Base-by-base conservation (phyloP, 805 yeast genomes). In the Wickerhamomyces bisporus region DNA sequence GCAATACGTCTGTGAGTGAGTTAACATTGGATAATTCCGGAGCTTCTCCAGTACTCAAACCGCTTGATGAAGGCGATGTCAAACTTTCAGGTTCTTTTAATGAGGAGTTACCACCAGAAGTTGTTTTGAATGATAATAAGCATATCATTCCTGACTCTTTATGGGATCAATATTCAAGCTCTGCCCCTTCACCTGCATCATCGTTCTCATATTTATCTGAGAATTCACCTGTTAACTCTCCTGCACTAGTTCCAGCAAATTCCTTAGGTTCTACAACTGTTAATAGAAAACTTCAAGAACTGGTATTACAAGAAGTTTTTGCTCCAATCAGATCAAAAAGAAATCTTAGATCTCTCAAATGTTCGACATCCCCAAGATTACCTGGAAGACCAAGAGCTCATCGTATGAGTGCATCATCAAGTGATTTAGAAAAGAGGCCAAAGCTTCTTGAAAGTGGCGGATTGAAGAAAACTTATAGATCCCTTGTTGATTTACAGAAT, bases 141-240 rank as follows among this genome's bases (percentile, higher is more conserved):
- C 98, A 91, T 60, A 89, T 91, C 39, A 81, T 91, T 24, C 96
- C 98, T 0, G 82, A 81, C 39, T 79, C 88, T 3, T 59, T 86
- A 44, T 75, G 87, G 77, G 71, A 71, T 42, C 77, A 74, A 39
- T 81, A 77, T 51, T 72, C 85, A 5, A 44, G 47, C n/a, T 62
- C 65, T 17, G 58, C 47, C 10, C 60, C 68, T n/a, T 52, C 64
- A 4, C 62, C 71, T 6, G 65, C 68, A 7, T 70, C 72, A 5
- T 58, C 66, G 18, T 55, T 65, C 9, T 58, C 66, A 25, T 53
- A 58, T 36, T 47, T 65, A 27, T 55, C 60, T 5, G 62, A 64
- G 8, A 53, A 53, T 37, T 46, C 63, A 33, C 42, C 40, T 31
- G 36, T 55, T 19, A 41, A 52, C 31, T 47, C 66, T 19, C 53